Evolutionary conservation across 1,284 basidiomycete genomes (phyloP).

Genomic region (Sphaerobolus stellatus): DNA sequence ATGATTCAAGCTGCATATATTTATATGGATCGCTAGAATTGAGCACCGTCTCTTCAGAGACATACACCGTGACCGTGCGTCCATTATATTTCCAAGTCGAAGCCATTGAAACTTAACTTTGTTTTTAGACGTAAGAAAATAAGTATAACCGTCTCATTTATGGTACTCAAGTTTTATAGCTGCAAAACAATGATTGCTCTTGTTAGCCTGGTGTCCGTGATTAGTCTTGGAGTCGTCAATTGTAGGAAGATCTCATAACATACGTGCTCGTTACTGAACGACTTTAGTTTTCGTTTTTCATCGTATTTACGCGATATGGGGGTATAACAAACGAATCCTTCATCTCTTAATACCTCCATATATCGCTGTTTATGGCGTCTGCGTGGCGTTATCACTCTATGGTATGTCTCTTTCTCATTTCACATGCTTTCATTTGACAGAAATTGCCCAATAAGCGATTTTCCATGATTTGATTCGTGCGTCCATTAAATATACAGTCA

Average conservation of each 20-base stretch:
- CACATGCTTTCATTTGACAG: background rate
- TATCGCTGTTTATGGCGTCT: background rate
- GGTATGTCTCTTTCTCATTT: background rate
- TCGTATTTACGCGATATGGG: background rate
- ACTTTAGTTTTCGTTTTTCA: background rate
- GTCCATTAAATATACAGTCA: background rate
- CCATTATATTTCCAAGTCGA: background rate
- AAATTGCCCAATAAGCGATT: background rate
- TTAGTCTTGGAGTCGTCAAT: background rate
- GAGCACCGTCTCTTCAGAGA: background rate
- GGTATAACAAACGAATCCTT: background rate
- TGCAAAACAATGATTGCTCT: background rate
- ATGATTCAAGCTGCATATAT: background rate
- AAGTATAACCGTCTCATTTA: background rate
- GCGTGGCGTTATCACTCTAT: background rate
- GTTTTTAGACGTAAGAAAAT: background rate
- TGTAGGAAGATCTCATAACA: background rate
- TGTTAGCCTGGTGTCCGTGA: background rate
- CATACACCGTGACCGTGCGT: background rate
- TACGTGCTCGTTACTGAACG: background rate
- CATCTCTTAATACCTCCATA: background rate
- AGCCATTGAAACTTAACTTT: background rate
- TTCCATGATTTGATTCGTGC: background rate
- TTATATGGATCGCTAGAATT: background rate
- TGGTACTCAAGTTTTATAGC: background rate